Percentiles rank a stretch among this genome's conserved stretches.
Evolutionary conservation across 2,329 filamentous ascomycete species (phyloP).

Genomic region (Fusarium clavum): DNA sequence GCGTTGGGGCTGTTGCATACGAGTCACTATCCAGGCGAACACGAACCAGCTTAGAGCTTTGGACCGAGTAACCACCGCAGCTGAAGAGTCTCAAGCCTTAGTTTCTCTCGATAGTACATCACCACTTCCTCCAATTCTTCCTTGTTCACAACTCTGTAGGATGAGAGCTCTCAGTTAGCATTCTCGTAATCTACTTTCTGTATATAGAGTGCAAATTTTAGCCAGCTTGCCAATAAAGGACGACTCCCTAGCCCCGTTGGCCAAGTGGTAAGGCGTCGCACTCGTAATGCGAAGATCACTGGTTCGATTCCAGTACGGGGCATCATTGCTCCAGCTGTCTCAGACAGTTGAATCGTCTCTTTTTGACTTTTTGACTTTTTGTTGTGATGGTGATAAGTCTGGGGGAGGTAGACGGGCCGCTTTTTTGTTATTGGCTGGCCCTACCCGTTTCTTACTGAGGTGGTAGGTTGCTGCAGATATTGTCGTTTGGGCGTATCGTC

Average conservation of each 20-base stretch:
- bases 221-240: neutral
- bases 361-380: too few species aligned
- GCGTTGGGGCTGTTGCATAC: neutral
- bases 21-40: neutral
- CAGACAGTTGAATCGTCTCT: slow-evolving; percentile 6
- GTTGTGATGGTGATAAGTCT: neutral
- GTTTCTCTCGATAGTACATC: neutral
- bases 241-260: slow-evolving; percentile 35
- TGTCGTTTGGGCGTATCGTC: too few species aligned
- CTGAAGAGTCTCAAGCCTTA: neutral
- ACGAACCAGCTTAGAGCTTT: neutral
- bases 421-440: neutral
- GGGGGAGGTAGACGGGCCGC: slow-evolving; percentile 4
- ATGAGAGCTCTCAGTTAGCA: too few species aligned
- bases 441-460: neutral
- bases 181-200: neutral
- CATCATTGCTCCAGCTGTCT: slow-evolving; percentile 15
- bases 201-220: neutral
- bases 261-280: slow-evolving; percentile 45
- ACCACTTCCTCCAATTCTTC: neutral
- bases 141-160: neutral
- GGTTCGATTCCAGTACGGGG: slow-evolving; percentile 39
- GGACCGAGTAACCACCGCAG: neutral
- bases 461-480: neutral
- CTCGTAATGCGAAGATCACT: slow-evolving; percentile 43